These are phyloP conservation scores for Perkinsus olseni DNA, from an alignment of 169 alveolate species.

Conservation along the genomic window DNA sequence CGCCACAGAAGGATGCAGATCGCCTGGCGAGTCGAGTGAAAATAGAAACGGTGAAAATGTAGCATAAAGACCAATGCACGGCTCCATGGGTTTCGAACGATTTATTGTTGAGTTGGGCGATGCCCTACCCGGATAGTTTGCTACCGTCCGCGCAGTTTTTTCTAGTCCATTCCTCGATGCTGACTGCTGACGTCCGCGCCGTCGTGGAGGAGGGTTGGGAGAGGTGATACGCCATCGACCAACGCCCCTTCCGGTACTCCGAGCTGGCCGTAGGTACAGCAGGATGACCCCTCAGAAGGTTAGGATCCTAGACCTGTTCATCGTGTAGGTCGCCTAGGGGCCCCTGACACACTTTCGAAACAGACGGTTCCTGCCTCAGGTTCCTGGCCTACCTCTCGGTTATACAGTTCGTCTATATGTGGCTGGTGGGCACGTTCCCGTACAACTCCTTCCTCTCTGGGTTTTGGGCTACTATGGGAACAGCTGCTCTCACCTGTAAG, in stretches of 20 bases:
- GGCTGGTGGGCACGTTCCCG: background rate
- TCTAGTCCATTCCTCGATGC: background rate
- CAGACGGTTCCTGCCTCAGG: background rate
- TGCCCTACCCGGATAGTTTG: background rate
- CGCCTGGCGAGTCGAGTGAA: background rate
- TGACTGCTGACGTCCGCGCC: background rate
- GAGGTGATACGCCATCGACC: background rate
- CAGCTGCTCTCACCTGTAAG: background rate
- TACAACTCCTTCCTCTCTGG: constrained; percentile 6
- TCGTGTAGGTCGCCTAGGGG: background rate
- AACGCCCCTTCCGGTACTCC: background rate
- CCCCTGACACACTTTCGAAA: background rate
- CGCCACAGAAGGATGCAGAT: background rate
- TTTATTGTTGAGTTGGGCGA: no score
- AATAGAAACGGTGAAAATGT: background rate
- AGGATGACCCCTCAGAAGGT: background rate
- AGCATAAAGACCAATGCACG: background rate
- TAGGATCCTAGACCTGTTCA: constrained; percentile 1
- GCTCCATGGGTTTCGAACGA: background rate
- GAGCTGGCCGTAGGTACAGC: background rate
- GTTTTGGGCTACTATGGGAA: background rate
- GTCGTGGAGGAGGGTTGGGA: background rate
- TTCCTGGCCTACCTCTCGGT: background rate
- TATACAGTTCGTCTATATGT: background rate
- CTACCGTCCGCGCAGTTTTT: background rate